These are phyloP conservation scores for Termitomyces sp. DNA, from an alignment of 768 basidiomycete genomes.

Conservation along the genomic window DNA sequence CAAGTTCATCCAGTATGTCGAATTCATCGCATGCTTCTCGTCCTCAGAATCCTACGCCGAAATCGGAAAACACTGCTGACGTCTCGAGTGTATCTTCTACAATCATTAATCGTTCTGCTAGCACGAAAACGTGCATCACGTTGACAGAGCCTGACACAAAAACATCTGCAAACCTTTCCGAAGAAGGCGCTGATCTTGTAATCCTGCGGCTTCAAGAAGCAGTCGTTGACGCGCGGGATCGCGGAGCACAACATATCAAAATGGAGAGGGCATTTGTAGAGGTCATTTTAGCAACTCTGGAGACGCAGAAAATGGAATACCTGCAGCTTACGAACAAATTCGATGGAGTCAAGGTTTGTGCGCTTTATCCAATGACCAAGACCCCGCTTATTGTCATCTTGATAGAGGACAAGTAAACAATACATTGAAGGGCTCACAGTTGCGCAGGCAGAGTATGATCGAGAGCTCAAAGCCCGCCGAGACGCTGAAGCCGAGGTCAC, in stretches of 20 bases:
- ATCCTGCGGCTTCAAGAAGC: conserved; percentile 53
- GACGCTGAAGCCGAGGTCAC: conserved; percentile 93
- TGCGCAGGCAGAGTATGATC: conserved; percentile 92
- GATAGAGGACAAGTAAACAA: conserved; percentile 83
- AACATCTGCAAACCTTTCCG: conserved; percentile 18
- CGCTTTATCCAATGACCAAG: not conserved
- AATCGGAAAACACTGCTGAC: not conserved
- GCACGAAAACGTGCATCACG: conserved; percentile 29
- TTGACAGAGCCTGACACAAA: conserved; percentile 36
- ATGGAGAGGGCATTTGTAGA: conserved; percentile 74
- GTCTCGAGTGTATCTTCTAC: not conserved
- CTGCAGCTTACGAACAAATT: conserved; percentile 66
- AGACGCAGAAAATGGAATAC: conserved; percentile 56
- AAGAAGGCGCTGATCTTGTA: conserved; percentile 40
- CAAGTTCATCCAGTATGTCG: conserved; percentile 5
- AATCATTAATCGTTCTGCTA: not conserved
- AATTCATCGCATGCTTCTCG: conserved; percentile 3
- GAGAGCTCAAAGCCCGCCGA: conserved; percentile 79
- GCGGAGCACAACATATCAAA: conserved; percentile 53
- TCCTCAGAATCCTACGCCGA: not conserved
- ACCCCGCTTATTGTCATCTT: conserved; percentile 2
- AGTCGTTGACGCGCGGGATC: conserved; percentile 51
- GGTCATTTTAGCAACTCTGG: conserved; percentile 59
- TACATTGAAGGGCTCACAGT: conserved; percentile 90
- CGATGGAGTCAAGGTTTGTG: conserved; percentile 79